phyloP scores from a whole-genome alignment of 2,329 filamentous ascomycete species.

The Sarocladium strictum region DNA sequence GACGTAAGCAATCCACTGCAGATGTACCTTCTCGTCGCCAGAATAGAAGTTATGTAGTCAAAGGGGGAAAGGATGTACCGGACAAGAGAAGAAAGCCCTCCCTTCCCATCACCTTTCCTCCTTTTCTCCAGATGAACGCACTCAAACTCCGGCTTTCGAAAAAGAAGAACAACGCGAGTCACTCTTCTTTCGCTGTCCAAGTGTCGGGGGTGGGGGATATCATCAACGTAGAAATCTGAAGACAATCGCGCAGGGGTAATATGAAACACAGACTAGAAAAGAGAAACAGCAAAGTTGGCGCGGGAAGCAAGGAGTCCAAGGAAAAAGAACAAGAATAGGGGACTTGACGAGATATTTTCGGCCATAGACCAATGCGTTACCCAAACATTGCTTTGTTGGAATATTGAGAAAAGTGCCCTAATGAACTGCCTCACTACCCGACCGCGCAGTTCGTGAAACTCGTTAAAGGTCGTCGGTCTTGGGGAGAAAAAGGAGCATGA shows the following conservation, averaged over 20 bases:
- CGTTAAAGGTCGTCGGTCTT: conserved; percentile 4
- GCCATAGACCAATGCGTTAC: conserved; percentile 8
- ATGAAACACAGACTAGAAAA: background rate
- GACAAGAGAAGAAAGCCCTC: background rate
- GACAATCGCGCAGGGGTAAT: background rate
- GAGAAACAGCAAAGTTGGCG: background rate
- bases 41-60: conserved; percentile 1
- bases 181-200: background rate
- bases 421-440: conserved; percentile 7
- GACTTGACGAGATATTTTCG: conserved; percentile 5
- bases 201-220: background rate
- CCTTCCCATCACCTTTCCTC: background rate
- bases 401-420: background rate
- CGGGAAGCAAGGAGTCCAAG: conserved; percentile 8
- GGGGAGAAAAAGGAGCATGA: background rate
- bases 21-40: background rate
- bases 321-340: background rate
- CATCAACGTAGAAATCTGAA: background rate
- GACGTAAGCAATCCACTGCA: background rate
- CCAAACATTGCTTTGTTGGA: conserved; percentile 6
- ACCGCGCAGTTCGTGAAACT: conserved; percentile 8
- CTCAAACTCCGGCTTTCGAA: background rate
- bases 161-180: background rate
- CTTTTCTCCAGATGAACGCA: conserved; percentile 2
- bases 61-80: background rate